phyloP scores from a whole-genome alignment of 116 monocot species.

The Phalaenopsis hybrid region DNA sequence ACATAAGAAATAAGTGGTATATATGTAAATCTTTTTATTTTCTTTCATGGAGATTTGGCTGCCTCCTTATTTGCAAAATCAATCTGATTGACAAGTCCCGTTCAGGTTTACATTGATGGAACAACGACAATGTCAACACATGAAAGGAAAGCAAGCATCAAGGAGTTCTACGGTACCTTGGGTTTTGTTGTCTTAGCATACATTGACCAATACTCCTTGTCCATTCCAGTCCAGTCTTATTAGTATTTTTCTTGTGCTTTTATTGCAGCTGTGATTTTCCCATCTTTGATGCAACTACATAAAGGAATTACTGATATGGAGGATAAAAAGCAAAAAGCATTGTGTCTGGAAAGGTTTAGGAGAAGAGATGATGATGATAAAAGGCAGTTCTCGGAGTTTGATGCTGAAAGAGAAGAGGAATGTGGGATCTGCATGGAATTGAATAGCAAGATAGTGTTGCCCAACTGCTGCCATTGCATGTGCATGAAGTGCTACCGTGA shows the following conservation, averaged over 20 bases:
- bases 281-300: conserved; percentile 79
- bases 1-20: too few species aligned
- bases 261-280: conserved; percentile 66
- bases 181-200: not conserved
- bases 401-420: conserved; percentile 80
- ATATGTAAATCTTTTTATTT: too few species aligned
- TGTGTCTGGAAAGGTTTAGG: conserved; percentile 68
- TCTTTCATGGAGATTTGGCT: not conserved
- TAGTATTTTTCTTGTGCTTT: conserved; percentile 2
- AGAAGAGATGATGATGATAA: conserved; percentile 60
- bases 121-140: conserved; percentile 80
- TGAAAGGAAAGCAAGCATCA: conserved; percentile 83
- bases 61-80: not conserved
- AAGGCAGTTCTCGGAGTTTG: conserved; percentile 43
- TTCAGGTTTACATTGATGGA: conserved; percentile 80
- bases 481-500: conserved; percentile 80
- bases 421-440: conserved; percentile 93
- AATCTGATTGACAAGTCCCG: not conserved
- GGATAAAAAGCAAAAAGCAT: conserved; percentile 67
- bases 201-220: not conserved
- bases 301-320: conserved; percentile 77
- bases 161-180: conserved; percentile 69
- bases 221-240: not conserved
- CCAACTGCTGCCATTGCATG: conserved; percentile 76
- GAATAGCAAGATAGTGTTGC: conserved; percentile 80